phyloP scores from a whole-genome alignment of 352 stramenopile species.

The Globisporangium perplexum region DNA sequence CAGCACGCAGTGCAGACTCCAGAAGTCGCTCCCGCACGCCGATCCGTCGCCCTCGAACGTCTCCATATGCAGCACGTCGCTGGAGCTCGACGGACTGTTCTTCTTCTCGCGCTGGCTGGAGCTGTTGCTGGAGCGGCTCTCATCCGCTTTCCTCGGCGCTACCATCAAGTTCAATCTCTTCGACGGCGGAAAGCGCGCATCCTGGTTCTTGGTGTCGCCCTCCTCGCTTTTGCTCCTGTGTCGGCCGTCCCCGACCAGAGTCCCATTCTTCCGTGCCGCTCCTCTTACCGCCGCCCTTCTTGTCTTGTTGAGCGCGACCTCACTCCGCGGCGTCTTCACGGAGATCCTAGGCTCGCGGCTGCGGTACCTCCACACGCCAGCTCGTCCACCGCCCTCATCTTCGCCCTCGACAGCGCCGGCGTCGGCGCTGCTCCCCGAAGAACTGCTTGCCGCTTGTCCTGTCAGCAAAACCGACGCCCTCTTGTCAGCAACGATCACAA shows the following conservation, averaged over 20 bases:
- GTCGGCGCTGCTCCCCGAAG: constrained; percentile 18
- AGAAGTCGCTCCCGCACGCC: constrained; percentile 20
- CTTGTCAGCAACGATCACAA: not conserved
- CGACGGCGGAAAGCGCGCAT: not conserved
- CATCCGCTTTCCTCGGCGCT: constrained; percentile 13
- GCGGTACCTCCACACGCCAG: constrained; percentile 29
- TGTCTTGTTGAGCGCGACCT: not conserved
- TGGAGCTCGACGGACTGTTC: constrained; percentile 60
- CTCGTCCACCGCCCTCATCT: constrained; percentile 1
- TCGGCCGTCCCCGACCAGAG: not conserved
- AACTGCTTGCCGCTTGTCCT: constrained; percentile 13
- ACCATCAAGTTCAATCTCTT: constrained; percentile 15
- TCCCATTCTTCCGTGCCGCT: not conserved
- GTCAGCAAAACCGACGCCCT: not conserved
- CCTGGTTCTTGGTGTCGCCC: not conserved
- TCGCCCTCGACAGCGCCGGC: constrained; percentile 1
- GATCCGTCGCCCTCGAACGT: constrained; percentile 24
- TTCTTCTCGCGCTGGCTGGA: constrained; percentile 37
- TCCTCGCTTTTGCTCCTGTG: not conserved
- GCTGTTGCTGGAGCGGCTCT: not conserved
- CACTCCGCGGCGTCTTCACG: constrained; percentile 20
- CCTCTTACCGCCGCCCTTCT: not conserved
- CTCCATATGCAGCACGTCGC: constrained; percentile 45
- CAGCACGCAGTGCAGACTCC: constrained; percentile 59
- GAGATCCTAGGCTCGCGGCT: constrained; percentile 40